phyloP scores from a whole-genome alignment of 768 basidiomycete species.

The Megacollybia marginata region DNA sequence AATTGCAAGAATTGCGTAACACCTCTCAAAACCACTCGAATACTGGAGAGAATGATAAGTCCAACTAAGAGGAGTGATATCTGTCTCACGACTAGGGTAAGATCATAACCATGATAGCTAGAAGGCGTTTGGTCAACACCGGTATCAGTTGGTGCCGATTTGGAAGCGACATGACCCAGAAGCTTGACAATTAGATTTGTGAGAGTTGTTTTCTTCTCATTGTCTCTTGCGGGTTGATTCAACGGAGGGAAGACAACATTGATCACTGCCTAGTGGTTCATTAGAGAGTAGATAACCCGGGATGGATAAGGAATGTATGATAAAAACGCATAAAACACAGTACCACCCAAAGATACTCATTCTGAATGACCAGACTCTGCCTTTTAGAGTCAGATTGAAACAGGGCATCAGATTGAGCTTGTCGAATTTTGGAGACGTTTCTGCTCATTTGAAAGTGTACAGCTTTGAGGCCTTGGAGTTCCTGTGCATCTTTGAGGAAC shows the following conservation, averaged over 20 bases:
- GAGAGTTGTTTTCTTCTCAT: slow-evolving; percentile 18
- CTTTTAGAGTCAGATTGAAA: slow-evolving; percentile 50
- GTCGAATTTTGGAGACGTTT: slow-evolving; percentile 44
- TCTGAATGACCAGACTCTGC: slow-evolving; percentile 37
- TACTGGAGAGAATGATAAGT: slow-evolving; percentile 65
- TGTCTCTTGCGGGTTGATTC: slow-evolving; percentile 12
- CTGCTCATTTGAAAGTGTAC: slow-evolving; percentile 62
- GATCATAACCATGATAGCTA: slow-evolving; percentile 15
- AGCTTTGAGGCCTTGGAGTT: slow-evolving; percentile 57
- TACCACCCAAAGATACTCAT: slow-evolving; percentile 58
- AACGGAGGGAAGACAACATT: slow-evolving; percentile 37
- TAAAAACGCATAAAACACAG: slow-evolving; percentile 55
- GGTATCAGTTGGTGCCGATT: slow-evolving; percentile 7
- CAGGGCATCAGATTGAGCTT: slow-evolving; percentile 38
- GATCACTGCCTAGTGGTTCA: slow-evolving; percentile 33
- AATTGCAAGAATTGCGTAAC: slow-evolving; percentile 61
- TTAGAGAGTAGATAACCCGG: not conserved
- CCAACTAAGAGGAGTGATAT: slow-evolving; percentile 67
- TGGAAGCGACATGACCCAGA: slow-evolving; percentile 2
- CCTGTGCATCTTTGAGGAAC: slow-evolving; percentile 38
- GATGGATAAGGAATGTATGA: slow-evolving; percentile 42
- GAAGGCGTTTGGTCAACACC: too few species aligned
- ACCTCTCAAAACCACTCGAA: slow-evolving; percentile 61
- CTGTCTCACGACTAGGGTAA: slow-evolving; percentile 37
- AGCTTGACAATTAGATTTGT: slow-evolving; percentile 29